Conservation (phyloP, 2,329 filamentous ascomycete genomes). For the Arachnomyces sp. region DNA sequence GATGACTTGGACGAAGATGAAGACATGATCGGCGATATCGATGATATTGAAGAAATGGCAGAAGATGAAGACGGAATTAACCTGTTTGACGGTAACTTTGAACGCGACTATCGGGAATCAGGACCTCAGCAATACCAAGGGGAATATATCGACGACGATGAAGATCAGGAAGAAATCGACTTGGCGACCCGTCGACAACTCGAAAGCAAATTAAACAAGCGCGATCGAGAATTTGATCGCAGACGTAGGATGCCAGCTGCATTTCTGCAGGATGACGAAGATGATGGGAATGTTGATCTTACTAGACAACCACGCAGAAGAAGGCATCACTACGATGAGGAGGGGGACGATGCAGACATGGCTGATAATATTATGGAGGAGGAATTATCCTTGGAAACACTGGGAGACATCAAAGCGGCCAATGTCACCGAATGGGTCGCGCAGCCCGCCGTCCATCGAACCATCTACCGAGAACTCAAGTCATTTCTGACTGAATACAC, state of each 20-base stretch:
- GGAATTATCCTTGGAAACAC: constrained; percentile 82
- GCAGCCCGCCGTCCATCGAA: constrained; percentile 79
- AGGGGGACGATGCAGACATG: constrained; percentile 81
- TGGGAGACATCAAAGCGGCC: constrained; percentile 87
- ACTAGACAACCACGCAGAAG: constrained; percentile 77
- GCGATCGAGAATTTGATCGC: constrained; percentile 55
- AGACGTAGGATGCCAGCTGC: constrained; percentile 54
- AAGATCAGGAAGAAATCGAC: constrained; percentile 56
- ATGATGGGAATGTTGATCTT: constrained; percentile 76
- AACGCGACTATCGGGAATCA: constrained; percentile 51
- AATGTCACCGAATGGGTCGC: constrained; percentile 94
- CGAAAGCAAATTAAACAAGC: constrained; percentile 54
- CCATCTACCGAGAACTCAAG: constrained; percentile 94
- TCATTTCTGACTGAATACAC: constrained; percentile 94
- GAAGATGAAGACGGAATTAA: constrained; percentile 65
- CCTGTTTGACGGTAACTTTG: constrained; percentile 60
- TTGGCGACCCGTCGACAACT: constrained; percentile 52
- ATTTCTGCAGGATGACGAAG: constrained; percentile 66
- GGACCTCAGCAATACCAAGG: constrained; percentile 47
- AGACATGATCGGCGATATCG: constrained; percentile 55
- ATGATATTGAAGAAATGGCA: constrained; percentile 61
- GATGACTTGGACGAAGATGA: constrained; percentile 45
- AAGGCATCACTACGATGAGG: constrained; percentile 88
- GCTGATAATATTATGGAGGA: constrained; percentile 91
- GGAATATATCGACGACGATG: constrained; percentile 57